Percentiles rank a stretch among this genome's conserved stretches.
phyloP scores from a whole-genome alignment of 768 basidiomycete species.

The Suillus alpinus region DNA sequence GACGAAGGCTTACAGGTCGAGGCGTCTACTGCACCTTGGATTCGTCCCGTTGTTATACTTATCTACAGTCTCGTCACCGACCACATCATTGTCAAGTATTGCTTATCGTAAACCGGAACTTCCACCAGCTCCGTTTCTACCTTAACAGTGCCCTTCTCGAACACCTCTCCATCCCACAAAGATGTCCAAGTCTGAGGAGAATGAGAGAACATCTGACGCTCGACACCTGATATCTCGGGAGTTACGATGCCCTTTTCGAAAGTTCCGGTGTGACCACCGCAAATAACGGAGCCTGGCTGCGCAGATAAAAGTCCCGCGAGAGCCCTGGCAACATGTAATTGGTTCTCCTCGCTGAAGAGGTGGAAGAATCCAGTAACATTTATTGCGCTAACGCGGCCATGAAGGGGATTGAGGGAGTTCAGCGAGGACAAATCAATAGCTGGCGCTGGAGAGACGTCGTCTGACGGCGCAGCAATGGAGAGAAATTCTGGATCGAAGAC shows the following conservation, averaged over 20 bases:
- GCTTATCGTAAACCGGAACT: too few species aligned
- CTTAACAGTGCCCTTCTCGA: conserved; percentile 32
- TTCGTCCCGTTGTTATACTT: not conserved
- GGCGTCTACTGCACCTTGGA: not conserved
- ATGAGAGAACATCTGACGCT: conserved; percentile 9
- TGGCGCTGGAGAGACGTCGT: conserved; percentile 19
- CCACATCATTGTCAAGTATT: not conserved
- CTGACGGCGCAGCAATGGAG: conserved; percentile 28
- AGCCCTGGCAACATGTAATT: conserved; percentile 23
- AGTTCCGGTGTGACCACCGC: conserved; percentile 25
- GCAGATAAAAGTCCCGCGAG: conserved; percentile 28
- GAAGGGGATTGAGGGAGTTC: conserved; percentile 45
- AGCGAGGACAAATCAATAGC: conserved; percentile 31
- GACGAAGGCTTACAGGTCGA: not conserved
- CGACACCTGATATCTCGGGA: too few species aligned
- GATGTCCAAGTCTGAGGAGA: conserved; percentile 15
- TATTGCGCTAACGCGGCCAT: conserved; percentile 46
- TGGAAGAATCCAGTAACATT: conserved; percentile 50
- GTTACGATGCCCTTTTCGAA: conserved; percentile 5
- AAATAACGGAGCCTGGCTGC: conserved; percentile 30
- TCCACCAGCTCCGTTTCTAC: conserved; percentile 21
- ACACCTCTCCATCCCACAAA: conserved; percentile 21
- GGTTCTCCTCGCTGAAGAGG: conserved; percentile 29
- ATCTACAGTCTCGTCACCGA: not conserved
- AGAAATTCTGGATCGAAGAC: conserved; percentile 47